A percentile compares a stretch with the other conserved stretches of the same genome.
Evolutionary conservation across 495 filamentous ascomycete species (phyloP).

Genomic region (Penicillium macrosclerotiorum): DNA sequence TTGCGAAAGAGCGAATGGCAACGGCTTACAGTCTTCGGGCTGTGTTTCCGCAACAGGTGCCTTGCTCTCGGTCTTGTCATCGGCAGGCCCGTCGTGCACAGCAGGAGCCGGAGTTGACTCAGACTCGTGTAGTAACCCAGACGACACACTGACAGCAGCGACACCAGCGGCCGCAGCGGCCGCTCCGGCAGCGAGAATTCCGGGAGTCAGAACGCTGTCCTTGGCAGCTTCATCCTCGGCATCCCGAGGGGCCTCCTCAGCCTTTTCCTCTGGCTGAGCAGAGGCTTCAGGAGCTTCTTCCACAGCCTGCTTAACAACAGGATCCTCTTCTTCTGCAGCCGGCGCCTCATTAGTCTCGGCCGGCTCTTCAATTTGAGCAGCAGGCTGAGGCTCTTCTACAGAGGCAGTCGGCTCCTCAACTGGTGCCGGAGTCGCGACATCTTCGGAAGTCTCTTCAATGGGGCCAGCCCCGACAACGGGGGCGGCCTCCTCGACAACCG

Average conservation of each 20-base stretch:
- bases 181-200: conserved; percentile 27
- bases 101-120: conserved; percentile 5
- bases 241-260: conserved; percentile 9
- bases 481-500: not conserved
- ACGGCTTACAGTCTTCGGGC: conserved; percentile 30
- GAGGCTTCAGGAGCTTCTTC: conserved; percentile 1
- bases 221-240: conserved; percentile 14
- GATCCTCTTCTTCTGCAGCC: conserved; percentile 9
- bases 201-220: conserved; percentile 21
- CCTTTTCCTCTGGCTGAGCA: conserved; percentile 5
- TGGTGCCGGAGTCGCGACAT: not conserved
- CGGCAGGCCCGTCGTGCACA: conserved; percentile 2
- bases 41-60: conserved; percentile 13
- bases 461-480: too few relatives aligned
- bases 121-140: conserved; percentile 18
- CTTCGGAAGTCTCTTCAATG: conserved; percentile 2
- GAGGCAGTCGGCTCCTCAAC: not conserved
- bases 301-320: not conserved
- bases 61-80: conserved; percentile 19
- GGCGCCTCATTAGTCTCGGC: not conserved
- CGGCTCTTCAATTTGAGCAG: not conserved
- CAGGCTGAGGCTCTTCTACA: not conserved
- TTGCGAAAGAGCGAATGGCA: conserved; percentile 13
- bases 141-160: conserved; percentile 20
- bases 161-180: conserved; percentile 24